Percentiles rank a stretch among this genome's conserved stretches.
Evolutionary conservation across 129 eudicot species (phyloP).

Genomic region (Helichrysum umbraculigerum): DNA sequence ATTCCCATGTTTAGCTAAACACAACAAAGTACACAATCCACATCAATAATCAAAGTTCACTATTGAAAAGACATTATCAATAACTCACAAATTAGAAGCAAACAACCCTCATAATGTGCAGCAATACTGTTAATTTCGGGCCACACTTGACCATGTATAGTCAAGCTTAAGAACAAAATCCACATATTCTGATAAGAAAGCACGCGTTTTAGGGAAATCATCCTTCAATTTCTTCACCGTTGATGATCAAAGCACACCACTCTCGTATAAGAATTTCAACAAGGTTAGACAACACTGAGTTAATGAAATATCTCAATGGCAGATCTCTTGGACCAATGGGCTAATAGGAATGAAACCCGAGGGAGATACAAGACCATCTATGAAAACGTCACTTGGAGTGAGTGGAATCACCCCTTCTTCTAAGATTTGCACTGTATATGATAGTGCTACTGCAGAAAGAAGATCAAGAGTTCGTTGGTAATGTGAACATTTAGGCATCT

Average conservation of each 20-base stretch:
- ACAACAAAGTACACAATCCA: background rate
- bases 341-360: conserved; percentile 84
- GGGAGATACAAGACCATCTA: conserved; percentile 78
- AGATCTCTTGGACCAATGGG: conserved; percentile 48
- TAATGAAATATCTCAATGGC: conserved; percentile 6
- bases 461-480: background rate
- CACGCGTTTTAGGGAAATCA: background rate
- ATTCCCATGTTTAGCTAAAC: background rate
- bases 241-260: background rate
- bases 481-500: background rate
- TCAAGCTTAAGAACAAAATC: conserved; percentile 6
- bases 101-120: conserved; percentile 1
- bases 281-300: background rate
- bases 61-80: background rate
- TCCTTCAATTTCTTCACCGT: conserved; percentile 7
- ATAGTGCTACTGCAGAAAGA: conserved; percentile 70
- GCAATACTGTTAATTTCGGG: background rate
- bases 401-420: conserved; percentile 83
- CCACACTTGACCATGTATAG: background rate
- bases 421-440: conserved; percentile 88
- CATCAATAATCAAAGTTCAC: background rate
- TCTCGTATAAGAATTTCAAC: background rate
- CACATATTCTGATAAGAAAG: background rate
- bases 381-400: conserved; percentile 67
- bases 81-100: conserved; percentile 1